These are phyloP conservation scores for Wakefieldia striispora DNA, from an alignment of 768 basidiomycete genomes.

Conservation along the genomic window DNA sequence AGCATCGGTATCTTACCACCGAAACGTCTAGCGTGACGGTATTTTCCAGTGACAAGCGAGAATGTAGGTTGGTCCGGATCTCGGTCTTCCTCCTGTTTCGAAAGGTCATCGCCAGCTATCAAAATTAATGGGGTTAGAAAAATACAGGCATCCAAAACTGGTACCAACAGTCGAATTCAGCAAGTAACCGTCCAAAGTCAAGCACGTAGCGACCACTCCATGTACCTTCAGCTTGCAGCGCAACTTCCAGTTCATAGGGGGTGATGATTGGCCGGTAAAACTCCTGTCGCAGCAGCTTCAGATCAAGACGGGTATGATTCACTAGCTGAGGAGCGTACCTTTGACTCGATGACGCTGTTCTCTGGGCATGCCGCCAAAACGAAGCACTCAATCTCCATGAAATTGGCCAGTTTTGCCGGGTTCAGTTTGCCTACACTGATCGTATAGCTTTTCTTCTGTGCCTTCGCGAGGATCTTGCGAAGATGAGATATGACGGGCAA, in stretches of 20 bases:
- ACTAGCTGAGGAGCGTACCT: slow-evolving; percentile 36
- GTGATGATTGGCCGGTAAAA: slow-evolving; percentile 91
- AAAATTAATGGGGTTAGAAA: not conserved
- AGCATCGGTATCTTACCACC: slow-evolving; percentile 33
- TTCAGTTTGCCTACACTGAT: slow-evolving; percentile 94
- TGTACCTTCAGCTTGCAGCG: slow-evolving; percentile 62
- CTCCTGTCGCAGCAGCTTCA: slow-evolving; percentile 50
- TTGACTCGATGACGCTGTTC: slow-evolving; percentile 77
- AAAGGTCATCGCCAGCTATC: slow-evolving; percentile 4
- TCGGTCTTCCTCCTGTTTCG: slow-evolving; percentile 36
- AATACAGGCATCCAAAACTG: not conserved
- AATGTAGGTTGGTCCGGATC: slow-evolving; percentile 78
- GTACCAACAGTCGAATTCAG: slow-evolving; percentile 28
- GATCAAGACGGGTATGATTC: not conserved
- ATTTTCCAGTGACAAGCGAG: slow-evolving; percentile 83
- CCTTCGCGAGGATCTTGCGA: slow-evolving; percentile 60
- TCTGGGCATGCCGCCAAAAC: slow-evolving; percentile 94
- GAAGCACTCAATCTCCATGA: slow-evolving; percentile 94
- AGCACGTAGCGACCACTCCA: slow-evolving; percentile 82
- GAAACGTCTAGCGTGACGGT: slow-evolving; percentile 65
- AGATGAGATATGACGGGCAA: slow-evolving; percentile 81
- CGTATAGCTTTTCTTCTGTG: slow-evolving; percentile 90
- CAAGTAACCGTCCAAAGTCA: slow-evolving; percentile 65
- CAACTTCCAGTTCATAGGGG: slow-evolving; percentile 85
- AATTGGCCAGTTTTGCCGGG: slow-evolving; percentile 93